Evolutionary conservation across 2,329 filamentous ascomycete genomes (phyloP), one percentile per base, ranked within the genome.

Genomic region (Penicillium sp.): DNA sequence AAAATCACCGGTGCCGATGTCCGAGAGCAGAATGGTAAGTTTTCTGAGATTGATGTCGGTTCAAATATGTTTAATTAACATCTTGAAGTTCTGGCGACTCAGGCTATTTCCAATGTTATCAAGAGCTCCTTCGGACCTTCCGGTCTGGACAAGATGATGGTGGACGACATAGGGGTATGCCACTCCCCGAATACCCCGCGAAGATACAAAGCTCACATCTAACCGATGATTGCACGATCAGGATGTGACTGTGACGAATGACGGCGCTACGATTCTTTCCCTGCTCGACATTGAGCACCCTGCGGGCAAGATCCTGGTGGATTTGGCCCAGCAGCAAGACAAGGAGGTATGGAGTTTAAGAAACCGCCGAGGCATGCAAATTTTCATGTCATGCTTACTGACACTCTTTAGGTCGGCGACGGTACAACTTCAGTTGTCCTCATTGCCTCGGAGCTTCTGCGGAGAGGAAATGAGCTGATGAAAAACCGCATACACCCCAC

Each of bases 81-180:
- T 4, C 11, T 36, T 52, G 37, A 65, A 90, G 93, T 97, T 42
- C 82, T 90, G 60, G 93, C 93, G 59, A 97, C 93, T 39, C 90
- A 96, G 71, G 90, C 91, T 50, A 97, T 98, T 66, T 86, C 93
- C 64, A 98, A 97, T 83, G 90, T 98, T 51, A 90, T 98, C 71
- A 97, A 95, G 78, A 95, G 88, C 73, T 98, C 93, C 12, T 98
- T 98, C 68, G 93, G 93, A 47, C 93, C 93, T 44, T 95, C 89
- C 54, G 93, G 93, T 42, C 81, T 98, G 58, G 93, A 98, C 71
- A 98, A 98, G 82, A 98, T 98, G 93, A 97, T 98, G 93, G 93
- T 98, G 63, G 93, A 98, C 75, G 93, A 98, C 69, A 97, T 98
- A 70, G 93, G 93, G 66, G 86, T 89, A 81, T 62, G 84, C 63